Base-by-base conservation (phyloP, 2,329 filamentous ascomycete genomes). In the Venturia nashicola region DNA sequence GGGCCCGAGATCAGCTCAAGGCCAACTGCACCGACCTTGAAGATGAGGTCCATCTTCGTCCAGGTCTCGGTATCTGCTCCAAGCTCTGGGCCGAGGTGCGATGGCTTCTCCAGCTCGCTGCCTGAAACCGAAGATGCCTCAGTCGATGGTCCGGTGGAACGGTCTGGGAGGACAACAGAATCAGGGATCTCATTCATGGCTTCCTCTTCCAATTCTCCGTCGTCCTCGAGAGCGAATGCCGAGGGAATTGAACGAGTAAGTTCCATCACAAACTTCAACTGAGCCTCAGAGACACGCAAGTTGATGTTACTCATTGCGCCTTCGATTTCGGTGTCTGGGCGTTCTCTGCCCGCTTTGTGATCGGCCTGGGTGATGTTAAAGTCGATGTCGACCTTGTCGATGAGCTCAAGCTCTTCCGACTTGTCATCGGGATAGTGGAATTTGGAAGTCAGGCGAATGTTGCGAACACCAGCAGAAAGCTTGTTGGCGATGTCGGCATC, bases 21-120 rank as follows among this genome's bases (percentile, higher is more conserved):
- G 1, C 91, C 91, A 67, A 99, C 86, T 2, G 90, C 93, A 65
- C 90, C 87, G 63, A 95, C 86, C 67, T 90, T 87, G 78, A 99
- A 99, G n/a, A 93, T 84, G 57, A 99, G 82, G 71, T 99, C 94
- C 64, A 99, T 82, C 71, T 93, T 95, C 0, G 92, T 95, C 93
- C 93, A 99, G 2, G 85, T 87, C 66, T 90, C 84, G 1, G 84
- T 79, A 63, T 83, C 79, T 0, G 83, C 81, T 7, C 85, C 84
- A 8, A 94, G 79, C 72, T 96, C 91, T 70, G 18, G 71, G 3
- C 59, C 59, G n/a, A n/a, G n/a, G n/a, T n/a, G n/a, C n/a, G n/a
- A n/a, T n/a, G n/a, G n/a, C n/a, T n/a, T n/a, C n/a, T n/a, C n/a
- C n/a, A n/a, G n/a, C n/a, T n/a, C n/a, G n/a, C n/a, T n/a, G n/a